phyloP scores from a whole-genome alignment of 306 rosid species.

The Dryas octopetala region DNA sequence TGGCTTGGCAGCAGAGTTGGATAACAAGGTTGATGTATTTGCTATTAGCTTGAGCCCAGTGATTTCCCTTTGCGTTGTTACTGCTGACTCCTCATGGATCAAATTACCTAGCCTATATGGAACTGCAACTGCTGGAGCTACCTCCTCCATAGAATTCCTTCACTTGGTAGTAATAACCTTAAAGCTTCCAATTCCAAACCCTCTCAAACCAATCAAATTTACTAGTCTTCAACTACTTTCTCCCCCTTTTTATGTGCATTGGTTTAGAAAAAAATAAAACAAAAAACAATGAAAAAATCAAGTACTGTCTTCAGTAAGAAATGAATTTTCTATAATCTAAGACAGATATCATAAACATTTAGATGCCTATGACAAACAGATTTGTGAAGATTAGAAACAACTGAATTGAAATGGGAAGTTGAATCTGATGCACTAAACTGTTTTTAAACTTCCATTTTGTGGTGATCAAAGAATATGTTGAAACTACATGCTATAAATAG shows the following conservation, averaged over 20 bases:
- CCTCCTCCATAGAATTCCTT: conserved; percentile 55
- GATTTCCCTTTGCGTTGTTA: conserved; percentile 56
- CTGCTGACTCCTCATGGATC: conserved; percentile 60
- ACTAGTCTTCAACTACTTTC: conserved; percentile 18
- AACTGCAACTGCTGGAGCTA: conserved; percentile 59
- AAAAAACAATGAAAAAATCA: not conserved
- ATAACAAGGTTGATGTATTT: conserved; percentile 55
- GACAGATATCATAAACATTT: conserved; percentile 22
- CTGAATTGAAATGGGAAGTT: conserved; percentile 22
- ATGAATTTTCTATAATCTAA: conserved; percentile 16
- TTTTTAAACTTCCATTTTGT: not conserved
- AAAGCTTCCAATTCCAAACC: conserved; percentile 15
- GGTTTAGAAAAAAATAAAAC: not conserved
- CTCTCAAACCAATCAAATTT: conserved; percentile 29
- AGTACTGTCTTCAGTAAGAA: not conserved
- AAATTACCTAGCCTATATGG: conserved; percentile 62
- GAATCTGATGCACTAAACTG: conserved; percentile 3
- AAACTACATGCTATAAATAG: conserved; percentile 30
- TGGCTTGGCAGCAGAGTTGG: conserved; percentile 37
- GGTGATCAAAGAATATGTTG: conserved; percentile 18
- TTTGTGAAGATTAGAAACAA: conserved; percentile 20
- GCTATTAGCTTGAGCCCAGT: conserved; percentile 62
- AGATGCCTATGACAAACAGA: conserved; percentile 30
- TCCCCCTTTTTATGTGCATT: conserved; percentile 32
- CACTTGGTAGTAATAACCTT: conserved; percentile 17